phyloP scores from a whole-genome alignment of 2,329 filamentous ascomycete genomes.

The Claviceps citrina region DNA sequence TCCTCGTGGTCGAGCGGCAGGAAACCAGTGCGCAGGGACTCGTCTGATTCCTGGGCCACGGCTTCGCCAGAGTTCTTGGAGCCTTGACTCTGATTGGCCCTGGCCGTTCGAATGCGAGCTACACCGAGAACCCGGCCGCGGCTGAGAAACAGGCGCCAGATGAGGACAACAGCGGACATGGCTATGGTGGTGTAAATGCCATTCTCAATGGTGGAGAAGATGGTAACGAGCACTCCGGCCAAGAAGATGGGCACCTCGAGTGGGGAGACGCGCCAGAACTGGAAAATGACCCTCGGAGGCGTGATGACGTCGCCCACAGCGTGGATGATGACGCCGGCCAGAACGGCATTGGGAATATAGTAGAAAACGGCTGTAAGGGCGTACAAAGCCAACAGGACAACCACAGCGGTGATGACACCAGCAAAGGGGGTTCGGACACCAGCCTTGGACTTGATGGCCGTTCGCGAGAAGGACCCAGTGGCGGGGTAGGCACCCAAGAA shows the following conservation, averaged over 20 bases:
- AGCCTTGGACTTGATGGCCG: conserved; percentile 88
- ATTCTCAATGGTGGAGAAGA: conserved; percentile 70
- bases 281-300: conserved; percentile 66
- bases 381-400: conserved; percentile 74
- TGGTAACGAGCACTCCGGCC: conserved; percentile 64
- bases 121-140: conserved; percentile 64
- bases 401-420: conserved; percentile 66
- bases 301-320: conserved; percentile 78
- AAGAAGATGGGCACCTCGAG: conserved; percentile 76
- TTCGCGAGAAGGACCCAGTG: conserved; percentile 80
- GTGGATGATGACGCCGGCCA: conserved; percentile 79
- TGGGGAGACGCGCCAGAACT: conserved; percentile 77
- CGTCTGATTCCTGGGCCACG: conserved; percentile 31
- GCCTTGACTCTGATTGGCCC: conserved; percentile 31
- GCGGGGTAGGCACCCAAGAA: conserved; percentile 75
- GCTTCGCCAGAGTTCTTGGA: conserved; percentile 10
- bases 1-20: conserved; percentile 34
- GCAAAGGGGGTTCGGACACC: conserved; percentile 77
- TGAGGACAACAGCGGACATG: conserved; percentile 52
- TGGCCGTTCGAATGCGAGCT: conserved; percentile 70
- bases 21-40: conserved; percentile 25
- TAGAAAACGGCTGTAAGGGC: conserved; percentile 71
- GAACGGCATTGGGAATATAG: conserved; percentile 65
- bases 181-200: conserved; percentile 72
- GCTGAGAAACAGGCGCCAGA: conserved; percentile 67